Percentiles rank a stretch among this genome's conserved stretches.
These are phyloP conservation scores for Mrakia frigida DNA, from an alignment of 768 basidiomycete species.

Conservation along the genomic window DNA sequence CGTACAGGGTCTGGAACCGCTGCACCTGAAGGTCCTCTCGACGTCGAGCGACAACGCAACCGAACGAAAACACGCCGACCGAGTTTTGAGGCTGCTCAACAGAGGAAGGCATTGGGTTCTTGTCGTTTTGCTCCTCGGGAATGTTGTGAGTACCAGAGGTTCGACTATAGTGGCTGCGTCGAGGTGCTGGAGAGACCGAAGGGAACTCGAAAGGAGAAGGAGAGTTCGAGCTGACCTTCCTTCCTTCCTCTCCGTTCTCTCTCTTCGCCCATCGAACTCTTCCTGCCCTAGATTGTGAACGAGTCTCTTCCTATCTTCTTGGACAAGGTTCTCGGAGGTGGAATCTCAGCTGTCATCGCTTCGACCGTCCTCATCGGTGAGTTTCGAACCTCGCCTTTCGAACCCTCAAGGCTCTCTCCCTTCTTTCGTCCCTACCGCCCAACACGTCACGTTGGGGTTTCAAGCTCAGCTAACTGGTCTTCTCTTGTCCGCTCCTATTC, in stretches of 20 bases:
- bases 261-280: background rate
- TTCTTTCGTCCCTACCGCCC: too few relatives aligned
- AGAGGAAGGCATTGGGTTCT: conserved; percentile 87
- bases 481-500: background rate
- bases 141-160: conserved; percentile 58
- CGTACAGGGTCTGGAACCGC: conserved; percentile 66
- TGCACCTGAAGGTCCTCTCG: conserved; percentile 79
- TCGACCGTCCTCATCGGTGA: conserved; percentile 38
- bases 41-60: conserved; percentile 67
- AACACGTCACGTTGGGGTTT: too few relatives aligned
- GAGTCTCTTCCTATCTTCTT: conserved; percentile 49
- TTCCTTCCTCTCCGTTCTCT: background rate
- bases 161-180: too few relatives aligned
- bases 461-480: too few relatives aligned
- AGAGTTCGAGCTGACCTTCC: background rate
- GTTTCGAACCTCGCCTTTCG: background rate
- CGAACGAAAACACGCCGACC: conserved; percentile 42
- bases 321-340: conserved; percentile 48
- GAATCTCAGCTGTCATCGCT: conserved; percentile 47
- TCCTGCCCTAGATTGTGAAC: conserved; percentile 38
- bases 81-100: conserved; percentile 53
- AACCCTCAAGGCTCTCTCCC: conserved; percentile 23
- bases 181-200: background rate
- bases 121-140: conserved; percentile 81
- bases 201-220: background rate